phyloP scores from a whole-genome alignment of 805 yeast species.

The Maudiozyma saulgeensis region DNA sequence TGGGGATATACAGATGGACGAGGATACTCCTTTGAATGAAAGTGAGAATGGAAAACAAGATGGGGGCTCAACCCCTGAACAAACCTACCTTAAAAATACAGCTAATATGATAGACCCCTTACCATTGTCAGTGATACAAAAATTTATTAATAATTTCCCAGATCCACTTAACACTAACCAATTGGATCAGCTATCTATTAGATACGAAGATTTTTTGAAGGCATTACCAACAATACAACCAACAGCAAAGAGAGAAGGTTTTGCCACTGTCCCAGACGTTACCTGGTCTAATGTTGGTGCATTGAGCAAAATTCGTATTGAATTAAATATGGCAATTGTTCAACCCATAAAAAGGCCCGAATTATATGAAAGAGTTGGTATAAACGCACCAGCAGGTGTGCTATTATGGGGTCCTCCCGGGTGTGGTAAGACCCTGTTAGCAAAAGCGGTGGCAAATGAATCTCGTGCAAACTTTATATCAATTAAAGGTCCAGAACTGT shows the following conservation, averaged over 20 bases:
- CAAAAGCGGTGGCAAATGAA: constrained; percentile 97
- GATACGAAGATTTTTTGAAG: constrained; percentile 65
- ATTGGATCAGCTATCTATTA: constrained; percentile 64
- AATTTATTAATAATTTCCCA: constrained; percentile 66
- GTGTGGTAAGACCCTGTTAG: constrained; percentile 92
- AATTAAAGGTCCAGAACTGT: constrained; percentile 89
- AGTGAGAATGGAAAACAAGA: constrained; percentile 7
- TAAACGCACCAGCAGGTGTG: constrained; percentile 94
- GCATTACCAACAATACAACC: constrained; percentile 95
- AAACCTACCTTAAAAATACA: constrained; percentile 22
- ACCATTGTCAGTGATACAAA: constrained; percentile 57
- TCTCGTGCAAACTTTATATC: constrained; percentile 93
- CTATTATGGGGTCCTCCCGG: constrained; percentile 99
- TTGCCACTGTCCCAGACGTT: constrained; percentile 96
- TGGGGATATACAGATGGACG: constrained; percentile 4
- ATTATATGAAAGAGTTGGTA: constrained; percentile 80
- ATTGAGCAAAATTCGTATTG: constrained; percentile 65
- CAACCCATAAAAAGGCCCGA: constrained; percentile 94
- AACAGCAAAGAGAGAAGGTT: constrained; percentile 95
- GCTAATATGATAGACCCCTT: constrained; percentile 29
- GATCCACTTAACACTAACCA: constrained; percentile 69
- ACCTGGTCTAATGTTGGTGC: constrained; percentile 96
- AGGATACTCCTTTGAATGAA: constrained; percentile 2
- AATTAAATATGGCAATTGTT: constrained; percentile 92
- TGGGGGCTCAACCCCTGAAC: neutral